Conservation (phyloP, 129 eudicot species). For the Flaveria linearis region DNA sequence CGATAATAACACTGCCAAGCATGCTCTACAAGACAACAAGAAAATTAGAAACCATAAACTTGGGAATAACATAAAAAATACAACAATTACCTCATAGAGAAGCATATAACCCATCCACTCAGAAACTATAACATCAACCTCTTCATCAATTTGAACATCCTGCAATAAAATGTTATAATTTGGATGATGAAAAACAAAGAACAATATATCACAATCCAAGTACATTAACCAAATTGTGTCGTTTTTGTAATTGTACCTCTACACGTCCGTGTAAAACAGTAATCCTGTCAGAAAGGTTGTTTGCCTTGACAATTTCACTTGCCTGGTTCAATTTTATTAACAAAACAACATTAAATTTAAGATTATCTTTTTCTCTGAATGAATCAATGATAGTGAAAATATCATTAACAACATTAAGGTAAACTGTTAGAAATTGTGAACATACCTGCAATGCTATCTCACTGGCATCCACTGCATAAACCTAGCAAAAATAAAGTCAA, state of each 20-base stretch:
- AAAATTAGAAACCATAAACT: constrained; percentile 15
- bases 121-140: constrained; percentile 95
- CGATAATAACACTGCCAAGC: constrained; percentile 96
- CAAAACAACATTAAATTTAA: constrained; percentile 20
- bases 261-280: constrained; percentile 96
- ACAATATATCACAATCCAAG: background rate
- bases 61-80: background rate
- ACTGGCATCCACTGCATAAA: constrained; percentile 99
- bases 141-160: constrained; percentile 96
- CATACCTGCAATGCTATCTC: constrained; percentile 88
- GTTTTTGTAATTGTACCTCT: constrained; percentile 60
- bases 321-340: constrained; percentile 55
- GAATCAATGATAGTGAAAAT: constrained; percentile 10
- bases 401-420: constrained; percentile 7
- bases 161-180: constrained; percentile 22
- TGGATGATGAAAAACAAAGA: background rate
- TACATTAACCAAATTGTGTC: background rate
- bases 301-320: constrained; percentile 89
- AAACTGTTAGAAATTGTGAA: background rate
- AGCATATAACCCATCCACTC: constrained; percentile 99
- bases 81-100: constrained; percentile 72
- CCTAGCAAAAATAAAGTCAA: constrained; percentile 48
- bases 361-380: background rate
- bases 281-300: constrained; percentile 75
- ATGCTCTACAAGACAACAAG: constrained; percentile 63